A percentile compares a stretch with the other conserved stretches of the same genome.
phyloP scores from a whole-genome alignment of 805 yeast genomes.

The Cyberlindnera petersonii region DNA sequence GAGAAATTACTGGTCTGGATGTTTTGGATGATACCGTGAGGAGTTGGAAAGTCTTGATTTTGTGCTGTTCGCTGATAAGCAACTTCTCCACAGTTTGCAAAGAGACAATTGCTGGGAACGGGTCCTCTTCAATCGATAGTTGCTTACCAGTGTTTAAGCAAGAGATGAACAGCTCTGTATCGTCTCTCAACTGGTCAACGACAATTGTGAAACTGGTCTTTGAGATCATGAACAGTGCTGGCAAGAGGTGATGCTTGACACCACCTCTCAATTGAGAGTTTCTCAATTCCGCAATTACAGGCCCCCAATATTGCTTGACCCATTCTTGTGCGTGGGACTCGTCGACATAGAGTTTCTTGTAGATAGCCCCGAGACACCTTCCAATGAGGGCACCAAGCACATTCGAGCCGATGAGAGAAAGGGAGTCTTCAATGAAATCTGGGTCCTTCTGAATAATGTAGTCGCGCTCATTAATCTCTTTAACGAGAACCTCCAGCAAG shows the following conservation, averaged over 20 bases:
- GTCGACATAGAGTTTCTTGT: conserved; percentile 34
- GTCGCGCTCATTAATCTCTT: conserved; percentile 38
- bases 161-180: conserved; percentile 43
- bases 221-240: conserved; percentile 55
- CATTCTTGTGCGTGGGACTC: conserved; percentile 24
- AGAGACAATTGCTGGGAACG: conserved; percentile 39
- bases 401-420: conserved; percentile 49
- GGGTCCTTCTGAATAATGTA: conserved; percentile 43
- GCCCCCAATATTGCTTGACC: conserved; percentile 23
- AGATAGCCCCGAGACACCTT: conserved; percentile 45
- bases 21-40: conserved; percentile 58
- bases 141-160: conserved; percentile 64
- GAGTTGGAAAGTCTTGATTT: conserved; percentile 58
- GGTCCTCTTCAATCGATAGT: conserved; percentile 48
- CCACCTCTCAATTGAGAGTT: conserved; percentile 32
- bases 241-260: conserved; percentile 57
- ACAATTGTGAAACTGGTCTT: conserved; percentile 40
- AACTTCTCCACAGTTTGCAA: conserved; percentile 32
- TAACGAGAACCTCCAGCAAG: conserved; percentile 52
- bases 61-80: conserved; percentile 40
- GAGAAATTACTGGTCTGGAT: conserved; percentile 49
- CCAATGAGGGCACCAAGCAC: conserved; percentile 65
- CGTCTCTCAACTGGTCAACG: conserved; percentile 30
- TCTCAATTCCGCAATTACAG: conserved; percentile 18
- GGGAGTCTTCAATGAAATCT: conserved; percentile 42